These are phyloP conservation scores for Yamadazyma kitorensis DNA, from an alignment of 805 yeast species.

Conservation along the genomic window DNA sequence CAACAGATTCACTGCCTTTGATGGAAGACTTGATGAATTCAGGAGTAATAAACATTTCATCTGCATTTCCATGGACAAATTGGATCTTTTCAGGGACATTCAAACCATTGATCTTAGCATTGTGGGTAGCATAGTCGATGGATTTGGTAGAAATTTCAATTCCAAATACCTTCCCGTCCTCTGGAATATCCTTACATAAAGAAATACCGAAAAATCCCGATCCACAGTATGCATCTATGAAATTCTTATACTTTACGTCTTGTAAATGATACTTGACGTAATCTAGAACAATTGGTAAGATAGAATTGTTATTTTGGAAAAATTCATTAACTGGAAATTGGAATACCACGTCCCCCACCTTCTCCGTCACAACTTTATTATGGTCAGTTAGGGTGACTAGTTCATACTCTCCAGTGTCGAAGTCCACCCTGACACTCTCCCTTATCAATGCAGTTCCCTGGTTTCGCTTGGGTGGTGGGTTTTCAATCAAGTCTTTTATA, in stretches of 20 bases:
- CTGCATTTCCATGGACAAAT: slow-evolving; percentile 38
- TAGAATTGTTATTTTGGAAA: slow-evolving; percentile 38
- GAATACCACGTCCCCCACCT: slow-evolving; percentile 32
- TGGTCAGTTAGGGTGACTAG: slow-evolving; percentile 25
- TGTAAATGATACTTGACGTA: slow-evolving; percentile 23
- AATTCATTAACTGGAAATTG: slow-evolving; percentile 39
- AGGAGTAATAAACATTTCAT: slow-evolving; percentile 28
- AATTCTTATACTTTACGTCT: slow-evolving; percentile 17
- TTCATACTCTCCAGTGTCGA: slow-evolving; percentile 26
- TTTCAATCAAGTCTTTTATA: slow-evolving; percentile 4
- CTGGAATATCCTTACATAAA: slow-evolving; percentile 23
- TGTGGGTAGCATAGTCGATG: slow-evolving; percentile 35
- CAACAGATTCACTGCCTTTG: slow-evolving; percentile 30
- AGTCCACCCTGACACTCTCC: slow-evolving; percentile 29
- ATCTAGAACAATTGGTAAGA: slow-evolving; percentile 34
- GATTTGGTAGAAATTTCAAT: slow-evolving; percentile 36
- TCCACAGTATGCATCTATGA: slow-evolving; percentile 47
- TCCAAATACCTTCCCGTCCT: slow-evolving; percentile 36
- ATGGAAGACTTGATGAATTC: slow-evolving; percentile 24
- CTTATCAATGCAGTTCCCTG: slow-evolving; percentile 24
- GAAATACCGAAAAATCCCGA: slow-evolving; percentile 44
- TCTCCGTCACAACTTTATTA: slow-evolving; percentile 30
- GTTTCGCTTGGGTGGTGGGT: neutral
- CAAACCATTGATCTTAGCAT: slow-evolving; percentile 39
- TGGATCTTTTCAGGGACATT: slow-evolving; percentile 23